These are phyloP conservation scores for Tritrichomonas musculus DNA, from an alignment of 208 protist species.

Conservation along the genomic window DNA sequence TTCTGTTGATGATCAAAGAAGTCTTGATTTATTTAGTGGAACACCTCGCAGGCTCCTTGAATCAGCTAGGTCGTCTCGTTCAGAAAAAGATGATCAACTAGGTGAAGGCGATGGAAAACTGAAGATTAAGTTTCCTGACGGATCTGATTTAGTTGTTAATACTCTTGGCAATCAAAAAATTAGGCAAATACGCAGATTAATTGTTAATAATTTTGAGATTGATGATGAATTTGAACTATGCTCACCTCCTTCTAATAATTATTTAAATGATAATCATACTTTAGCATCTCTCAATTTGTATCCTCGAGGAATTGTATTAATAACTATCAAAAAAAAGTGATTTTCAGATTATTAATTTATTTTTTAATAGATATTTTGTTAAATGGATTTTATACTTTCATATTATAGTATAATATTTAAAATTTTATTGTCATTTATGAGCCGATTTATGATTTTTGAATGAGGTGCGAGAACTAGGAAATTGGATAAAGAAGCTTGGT, in stretches of 20 bases:
- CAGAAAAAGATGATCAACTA: not conserved
- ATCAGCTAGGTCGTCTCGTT: not conserved
- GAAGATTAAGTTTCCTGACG: not conserved
- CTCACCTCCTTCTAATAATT: not conserved
- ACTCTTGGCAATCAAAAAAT: not conserved
- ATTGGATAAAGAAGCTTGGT: too few relatives aligned
- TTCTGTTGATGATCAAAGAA: not conserved
- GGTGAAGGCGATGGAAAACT: not conserved
- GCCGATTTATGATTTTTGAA: too few relatives aligned
- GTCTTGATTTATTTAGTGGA: not conserved
- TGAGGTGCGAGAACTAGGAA: too few relatives aligned
- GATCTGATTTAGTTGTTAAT: not conserved
- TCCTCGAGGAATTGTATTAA: not conserved
- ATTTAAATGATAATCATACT: not conserved
- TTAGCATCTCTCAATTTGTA: not conserved
- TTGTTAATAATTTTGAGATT: not conserved
- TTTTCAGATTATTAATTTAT: too few relatives aligned
- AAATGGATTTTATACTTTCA: too few relatives aligned
- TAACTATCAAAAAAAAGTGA: too few relatives aligned
- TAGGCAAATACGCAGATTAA: not conserved
- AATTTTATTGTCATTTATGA: too few relatives aligned
- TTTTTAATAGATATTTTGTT: too few relatives aligned
- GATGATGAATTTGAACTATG: not conserved
- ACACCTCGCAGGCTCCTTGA: not conserved
- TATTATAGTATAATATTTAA: too few relatives aligned